Conservation (phyloP, 73 alveolate species). For the Symbiodinium natans region DNA sequence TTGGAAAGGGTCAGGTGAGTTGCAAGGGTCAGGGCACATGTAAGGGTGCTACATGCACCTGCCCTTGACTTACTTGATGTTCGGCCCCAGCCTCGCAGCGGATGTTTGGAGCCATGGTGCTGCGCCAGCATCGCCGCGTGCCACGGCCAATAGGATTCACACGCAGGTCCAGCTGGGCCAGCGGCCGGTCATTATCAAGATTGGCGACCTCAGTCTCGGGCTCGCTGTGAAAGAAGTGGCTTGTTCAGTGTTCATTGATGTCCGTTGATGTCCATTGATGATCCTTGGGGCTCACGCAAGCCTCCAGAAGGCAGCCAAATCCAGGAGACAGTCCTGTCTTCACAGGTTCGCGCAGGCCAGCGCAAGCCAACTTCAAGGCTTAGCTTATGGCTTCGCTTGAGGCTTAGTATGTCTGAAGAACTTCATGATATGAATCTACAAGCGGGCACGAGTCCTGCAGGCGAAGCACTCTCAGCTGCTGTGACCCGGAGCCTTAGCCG, state of each 20-base stretch:
- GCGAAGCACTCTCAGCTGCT: slow-evolving; percentile 57
- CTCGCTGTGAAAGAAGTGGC: background rate
- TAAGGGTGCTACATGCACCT: background rate
- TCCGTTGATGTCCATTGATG: no score
- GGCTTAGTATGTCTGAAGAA: no score
- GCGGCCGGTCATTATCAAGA: slow-evolving; percentile 62
- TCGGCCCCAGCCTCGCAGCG: slow-evolving; percentile 57
- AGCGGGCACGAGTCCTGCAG: slow-evolving; percentile 38
- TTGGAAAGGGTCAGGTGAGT: background rate
- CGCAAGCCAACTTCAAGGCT: background rate
- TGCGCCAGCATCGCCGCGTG: slow-evolving; percentile 78
- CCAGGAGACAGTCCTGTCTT: slow-evolving; percentile 62
- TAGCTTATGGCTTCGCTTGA: no score
- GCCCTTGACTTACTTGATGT: no score
- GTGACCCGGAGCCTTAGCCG: slow-evolving; percentile 22
- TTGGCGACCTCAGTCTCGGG: slow-evolving; percentile 28
- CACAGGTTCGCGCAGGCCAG: background rate
- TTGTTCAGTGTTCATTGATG: background rate
- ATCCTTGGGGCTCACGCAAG: slow-evolving; percentile 37
- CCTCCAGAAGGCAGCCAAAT: slow-evolving; percentile 71
- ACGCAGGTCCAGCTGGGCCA: slow-evolving; percentile 66
- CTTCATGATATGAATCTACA: no score
- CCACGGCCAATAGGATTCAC: slow-evolving; percentile 82
- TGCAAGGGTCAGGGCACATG: no score
- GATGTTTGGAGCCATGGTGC: slow-evolving; percentile 83